These are phyloP conservation scores for Tulasnella calospora DNA, from an alignment of 768 basidiomycete species.

Conservation along the genomic window DNA sequence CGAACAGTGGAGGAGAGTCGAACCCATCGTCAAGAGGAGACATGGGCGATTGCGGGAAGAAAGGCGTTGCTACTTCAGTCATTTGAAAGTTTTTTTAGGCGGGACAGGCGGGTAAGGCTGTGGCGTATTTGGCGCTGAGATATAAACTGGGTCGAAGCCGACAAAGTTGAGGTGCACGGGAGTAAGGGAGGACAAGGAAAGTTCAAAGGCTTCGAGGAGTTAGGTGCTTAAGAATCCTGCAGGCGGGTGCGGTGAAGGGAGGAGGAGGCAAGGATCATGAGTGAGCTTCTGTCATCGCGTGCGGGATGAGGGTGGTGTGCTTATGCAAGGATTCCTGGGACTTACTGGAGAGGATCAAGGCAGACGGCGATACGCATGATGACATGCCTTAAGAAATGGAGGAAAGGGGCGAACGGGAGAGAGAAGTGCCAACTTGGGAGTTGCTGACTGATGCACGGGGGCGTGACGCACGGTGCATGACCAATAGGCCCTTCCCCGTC, in stretches of 20 bases:
- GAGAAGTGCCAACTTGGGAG: neutral
- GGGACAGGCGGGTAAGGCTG: neutral
- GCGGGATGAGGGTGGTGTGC: neutral
- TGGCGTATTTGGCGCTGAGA: neutral
- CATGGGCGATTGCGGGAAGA: neutral
- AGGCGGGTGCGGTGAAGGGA: neutral
- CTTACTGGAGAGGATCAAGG: neutral
- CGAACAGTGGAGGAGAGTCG: neutral
- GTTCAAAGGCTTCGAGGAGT: neutral
- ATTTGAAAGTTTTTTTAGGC: neutral
- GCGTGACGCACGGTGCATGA: slow-evolving; percentile 2
- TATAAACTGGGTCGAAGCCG: neutral
- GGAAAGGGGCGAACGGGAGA: neutral
- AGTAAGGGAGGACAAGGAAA: neutral
- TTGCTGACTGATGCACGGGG: slow-evolving; percentile 1
- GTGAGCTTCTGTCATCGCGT: slow-evolving; percentile 1
- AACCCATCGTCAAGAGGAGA: neutral
- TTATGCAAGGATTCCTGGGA: neutral
- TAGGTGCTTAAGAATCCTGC: neutral
- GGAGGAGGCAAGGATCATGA: neutral
- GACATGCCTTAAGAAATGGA: neutral
- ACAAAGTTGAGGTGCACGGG: neutral
- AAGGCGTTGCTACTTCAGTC: neutral
- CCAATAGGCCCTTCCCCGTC: neutral
- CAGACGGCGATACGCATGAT: neutral